Conservation (phyloP, 768 basidiomycete species). For the Kwoniella bestiolae region DNA sequence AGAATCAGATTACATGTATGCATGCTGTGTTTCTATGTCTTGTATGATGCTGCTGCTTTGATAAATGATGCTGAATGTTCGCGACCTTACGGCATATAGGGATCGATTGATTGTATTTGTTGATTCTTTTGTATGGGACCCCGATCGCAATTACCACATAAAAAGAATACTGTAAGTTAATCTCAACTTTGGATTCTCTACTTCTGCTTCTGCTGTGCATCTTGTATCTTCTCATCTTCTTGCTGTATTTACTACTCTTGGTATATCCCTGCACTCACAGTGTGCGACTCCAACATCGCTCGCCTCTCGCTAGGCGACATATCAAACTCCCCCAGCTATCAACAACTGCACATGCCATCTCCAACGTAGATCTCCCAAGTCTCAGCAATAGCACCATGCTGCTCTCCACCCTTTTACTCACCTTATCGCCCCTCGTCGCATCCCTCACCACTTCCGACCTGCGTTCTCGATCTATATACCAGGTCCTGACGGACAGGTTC, state of each 20-base stretch:
- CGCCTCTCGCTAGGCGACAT: too few species aligned
- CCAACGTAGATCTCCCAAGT: too few species aligned
- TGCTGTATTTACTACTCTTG: too few species aligned
- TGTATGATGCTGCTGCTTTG: too few species aligned
- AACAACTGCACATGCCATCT: not conserved
- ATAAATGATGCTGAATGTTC: too few species aligned
- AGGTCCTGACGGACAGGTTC: slow-evolving; percentile 58
- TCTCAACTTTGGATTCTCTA: too few species aligned
- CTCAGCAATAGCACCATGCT: slow-evolving; percentile 1
- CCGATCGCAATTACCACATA: not conserved
- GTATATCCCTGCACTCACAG: too few species aligned
- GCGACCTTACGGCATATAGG: not conserved
- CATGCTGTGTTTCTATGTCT: not conserved
- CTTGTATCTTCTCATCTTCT: too few species aligned
- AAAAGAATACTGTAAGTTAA: too few species aligned
- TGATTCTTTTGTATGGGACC: not conserved
- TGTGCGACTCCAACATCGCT: too few species aligned
- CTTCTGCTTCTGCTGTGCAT: too few species aligned
- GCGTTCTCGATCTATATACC: slow-evolving; percentile 45
- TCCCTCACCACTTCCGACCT: slow-evolving; percentile 33
- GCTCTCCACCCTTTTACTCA: slow-evolving; percentile 8
- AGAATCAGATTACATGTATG: not conserved
- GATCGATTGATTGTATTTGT: not conserved
- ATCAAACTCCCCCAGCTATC: too few species aligned
- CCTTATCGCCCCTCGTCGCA: slow-evolving; percentile 5